A percentile compares a stretch with the other conserved stretches of the same genome.
phyloP scores from a whole-genome alignment of 805 yeast species.

The Metschnikowia kunwiensis region DNA sequence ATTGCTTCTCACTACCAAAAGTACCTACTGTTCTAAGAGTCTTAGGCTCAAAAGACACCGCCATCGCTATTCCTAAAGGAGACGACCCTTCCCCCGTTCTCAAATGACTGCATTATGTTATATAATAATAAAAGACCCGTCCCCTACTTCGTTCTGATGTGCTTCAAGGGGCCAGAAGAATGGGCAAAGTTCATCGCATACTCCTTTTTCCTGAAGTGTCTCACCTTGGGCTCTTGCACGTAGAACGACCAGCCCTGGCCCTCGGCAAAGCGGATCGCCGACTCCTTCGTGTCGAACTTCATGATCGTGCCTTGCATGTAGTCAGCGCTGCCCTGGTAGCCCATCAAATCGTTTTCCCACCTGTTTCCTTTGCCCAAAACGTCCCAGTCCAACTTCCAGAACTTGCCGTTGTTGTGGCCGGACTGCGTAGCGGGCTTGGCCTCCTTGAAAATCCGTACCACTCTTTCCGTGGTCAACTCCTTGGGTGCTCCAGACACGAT shows the following conservation, averaged over 20 bases:
- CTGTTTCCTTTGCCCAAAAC: slow-evolving; percentile 70
- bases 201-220: slow-evolving; percentile 71
- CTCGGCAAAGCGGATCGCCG: slow-evolving; percentile 74
- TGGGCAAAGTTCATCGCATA: slow-evolving; percentile 72
- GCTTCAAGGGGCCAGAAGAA: slow-evolving; percentile 68
- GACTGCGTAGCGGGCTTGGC: slow-evolving; percentile 81
- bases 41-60: no score
- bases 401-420: slow-evolving; percentile 50
- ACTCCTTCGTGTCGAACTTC: slow-evolving; percentile 70
- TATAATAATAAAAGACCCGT: background rate
- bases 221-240: slow-evolving; percentile 75
- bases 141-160: slow-evolving; percentile 69
- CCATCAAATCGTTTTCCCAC: slow-evolving; percentile 89
- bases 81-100: no score
- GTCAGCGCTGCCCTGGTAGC: slow-evolving; percentile 77
- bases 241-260: slow-evolving; percentile 85
- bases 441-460: slow-evolving; percentile 74
- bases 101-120: slow-evolving; percentile 15
- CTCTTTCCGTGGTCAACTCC: slow-evolving; percentile 57
- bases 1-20: no score
- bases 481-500: slow-evolving; percentile 73
- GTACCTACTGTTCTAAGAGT: no score
- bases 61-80: no score
- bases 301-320: slow-evolving; percentile 77
- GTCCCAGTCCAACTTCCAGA: slow-evolving; percentile 86